These are phyloP conservation scores for Candida sonorensis DNA, from an alignment of 805 yeast species.

Conservation along the genomic window DNA sequence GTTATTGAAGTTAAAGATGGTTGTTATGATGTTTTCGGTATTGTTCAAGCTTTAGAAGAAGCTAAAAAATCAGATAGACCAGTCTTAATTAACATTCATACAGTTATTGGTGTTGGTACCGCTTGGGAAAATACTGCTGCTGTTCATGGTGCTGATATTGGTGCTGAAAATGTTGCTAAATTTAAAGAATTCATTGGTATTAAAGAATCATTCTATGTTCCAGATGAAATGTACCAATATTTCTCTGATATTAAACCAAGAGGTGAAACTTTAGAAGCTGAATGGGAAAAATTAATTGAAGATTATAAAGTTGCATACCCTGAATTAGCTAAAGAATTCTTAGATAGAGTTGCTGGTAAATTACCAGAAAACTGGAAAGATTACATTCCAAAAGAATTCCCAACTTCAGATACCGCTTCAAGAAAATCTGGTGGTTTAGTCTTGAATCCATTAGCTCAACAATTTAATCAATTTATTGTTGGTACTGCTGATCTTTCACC, in stretches of 20 bases:
- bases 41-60: slow-evolving; percentile 61
- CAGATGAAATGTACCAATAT: slow-evolving; percentile 73
- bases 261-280: slow-evolving; percentile 59
- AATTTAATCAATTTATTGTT: slow-evolving; percentile 51
- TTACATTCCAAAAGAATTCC: slow-evolving; percentile 69
- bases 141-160: slow-evolving; percentile 96
- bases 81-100: slow-evolving; percentile 77
- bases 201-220: slow-evolving; percentile 72
- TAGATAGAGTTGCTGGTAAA: slow-evolving; percentile 66
- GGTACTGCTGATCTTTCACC: slow-evolving; percentile 98
- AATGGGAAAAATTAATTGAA: slow-evolving; percentile 64
- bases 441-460: slow-evolving; percentile 68
- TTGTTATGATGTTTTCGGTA: slow-evolving; percentile 66
- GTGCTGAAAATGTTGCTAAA: slow-evolving; percentile 84
- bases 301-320: slow-evolving; percentile 65
- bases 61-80: slow-evolving; percentile 85
- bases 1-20: slow-evolving; percentile 70
- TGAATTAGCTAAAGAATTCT: slow-evolving; percentile 66
- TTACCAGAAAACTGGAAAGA: slow-evolving; percentile 83
- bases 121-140: slow-evolving; percentile 74
- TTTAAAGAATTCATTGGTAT: slow-evolving; percentile 78
- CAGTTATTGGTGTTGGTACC: slow-evolving; percentile 94
- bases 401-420: slow-evolving; percentile 83
- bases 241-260: slow-evolving; percentile 49
- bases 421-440: slow-evolving; percentile 89